Evolutionary conservation across 352 stramenopile genomes (phyloP).

Genomic region (Pilasporangium apinafurcum): DNA sequence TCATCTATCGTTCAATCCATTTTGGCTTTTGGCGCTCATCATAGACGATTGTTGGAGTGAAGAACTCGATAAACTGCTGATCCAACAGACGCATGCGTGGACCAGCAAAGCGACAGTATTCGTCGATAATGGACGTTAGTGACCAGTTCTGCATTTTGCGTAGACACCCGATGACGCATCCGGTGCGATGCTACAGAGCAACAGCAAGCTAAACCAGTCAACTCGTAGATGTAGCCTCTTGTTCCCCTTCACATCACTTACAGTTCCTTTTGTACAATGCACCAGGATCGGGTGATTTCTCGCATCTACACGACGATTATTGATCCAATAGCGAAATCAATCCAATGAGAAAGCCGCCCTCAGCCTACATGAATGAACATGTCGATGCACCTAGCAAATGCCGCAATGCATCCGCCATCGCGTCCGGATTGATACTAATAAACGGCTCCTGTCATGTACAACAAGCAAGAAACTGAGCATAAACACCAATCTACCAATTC

Average conservation of each 20-base stretch:
- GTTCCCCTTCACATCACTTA: conserved; percentile 16
- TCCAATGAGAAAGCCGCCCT: too few species aligned
- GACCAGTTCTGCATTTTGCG: conserved; percentile 87
- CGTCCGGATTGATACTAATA: conserved; percentile 80
- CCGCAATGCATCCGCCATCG: conserved; percentile 70
- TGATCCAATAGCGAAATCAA: not conserved
- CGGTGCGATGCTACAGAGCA: conserved; percentile 71
- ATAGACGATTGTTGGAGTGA: conserved; percentile 71
- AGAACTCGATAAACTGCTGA: conserved; percentile 90
- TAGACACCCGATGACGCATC: conserved; percentile 81
- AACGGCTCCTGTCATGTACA: conserved; percentile 68
- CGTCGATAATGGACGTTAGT: conserved; percentile 82
- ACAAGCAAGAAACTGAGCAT: not conserved
- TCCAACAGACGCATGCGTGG: conserved; percentile 81
- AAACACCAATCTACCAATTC: too few species aligned
- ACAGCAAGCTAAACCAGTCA: too few species aligned
- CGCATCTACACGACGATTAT: conserved; percentile 30
- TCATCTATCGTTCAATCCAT: conserved; percentile 49
- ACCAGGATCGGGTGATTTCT: conserved; percentile 86
- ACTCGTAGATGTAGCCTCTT: too few species aligned
- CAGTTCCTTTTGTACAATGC: conserved; percentile 86
- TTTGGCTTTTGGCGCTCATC: conserved; percentile 70
- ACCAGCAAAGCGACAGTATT: conserved; percentile 83
- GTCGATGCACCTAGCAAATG: conserved; percentile 69
- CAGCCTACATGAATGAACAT: too few species aligned